Evolutionary conservation across 768 basidiomycete genomes (phyloP).

Genomic region (Phylloporus scabripes): DNA sequence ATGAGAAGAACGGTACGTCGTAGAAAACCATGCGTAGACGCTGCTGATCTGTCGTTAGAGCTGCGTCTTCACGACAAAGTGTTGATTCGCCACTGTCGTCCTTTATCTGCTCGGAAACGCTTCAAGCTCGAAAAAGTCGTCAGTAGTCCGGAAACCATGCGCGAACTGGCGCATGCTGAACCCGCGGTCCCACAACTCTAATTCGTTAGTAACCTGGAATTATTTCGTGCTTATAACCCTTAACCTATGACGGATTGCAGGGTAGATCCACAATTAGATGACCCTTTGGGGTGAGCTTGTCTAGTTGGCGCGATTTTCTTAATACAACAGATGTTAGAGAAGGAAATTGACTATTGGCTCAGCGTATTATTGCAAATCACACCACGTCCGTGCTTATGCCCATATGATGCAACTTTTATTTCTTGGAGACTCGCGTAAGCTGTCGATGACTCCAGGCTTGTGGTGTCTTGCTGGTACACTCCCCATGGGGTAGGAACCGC

Average conservation of each 20-base stretch:
- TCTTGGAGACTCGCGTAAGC: constrained; percentile 30
- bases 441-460: constrained; percentile 39
- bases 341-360: not conserved
- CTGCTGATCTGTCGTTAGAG: constrained; percentile 33
- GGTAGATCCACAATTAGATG: not conserved
- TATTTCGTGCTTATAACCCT: too few species aligned
- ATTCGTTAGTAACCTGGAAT: not conserved
- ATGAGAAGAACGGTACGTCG: constrained; percentile 61
- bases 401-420: constrained; percentile 39
- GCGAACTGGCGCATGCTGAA: constrained; percentile 33
- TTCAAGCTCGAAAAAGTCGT: constrained; percentile 66
- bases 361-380: not conserved
- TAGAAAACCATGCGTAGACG: not conserved
- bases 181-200: constrained; percentile 1
- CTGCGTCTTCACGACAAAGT: constrained; percentile 67
- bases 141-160: constrained; percentile 63
- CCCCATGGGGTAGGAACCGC: constrained; percentile 39
- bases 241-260: not conserved
- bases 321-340: constrained; percentile 7
- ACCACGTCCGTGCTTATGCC: constrained; percentile 9
- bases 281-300: constrained; percentile 13
- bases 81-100: constrained; percentile 75
- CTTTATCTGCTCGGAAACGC: constrained; percentile 71
- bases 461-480: constrained; percentile 39
- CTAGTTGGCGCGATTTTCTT: constrained; percentile 7